These are phyloP conservation scores for Tephrocybe sp. DNA, from an alignment of 768 basidiomycete genomes.

Conservation along the genomic window DNA sequence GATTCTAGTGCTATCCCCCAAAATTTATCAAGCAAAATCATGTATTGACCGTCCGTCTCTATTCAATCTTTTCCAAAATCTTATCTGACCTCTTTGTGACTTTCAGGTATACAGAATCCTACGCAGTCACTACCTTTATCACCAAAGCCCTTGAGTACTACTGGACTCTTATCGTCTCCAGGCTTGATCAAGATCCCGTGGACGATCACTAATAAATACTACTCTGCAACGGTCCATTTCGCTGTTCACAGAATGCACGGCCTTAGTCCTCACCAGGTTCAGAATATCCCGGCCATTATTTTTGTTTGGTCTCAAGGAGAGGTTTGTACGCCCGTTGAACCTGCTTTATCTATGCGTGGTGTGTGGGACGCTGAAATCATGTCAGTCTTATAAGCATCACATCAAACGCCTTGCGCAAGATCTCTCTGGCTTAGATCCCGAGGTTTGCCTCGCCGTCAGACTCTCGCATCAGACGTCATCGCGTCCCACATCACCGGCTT, in stretches of 20 bases:
- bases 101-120: slow-evolving; percentile 13
- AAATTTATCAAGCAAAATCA: slow-evolving; percentile 21
- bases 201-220: slow-evolving; percentile 82
- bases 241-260: slow-evolving; percentile 46
- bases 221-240: slow-evolving; percentile 76
- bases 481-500: neutral
- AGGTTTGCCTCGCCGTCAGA: slow-evolving; percentile 72
- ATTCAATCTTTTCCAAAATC: neutral
- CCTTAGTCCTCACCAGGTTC: slow-evolving; percentile 39
- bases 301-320: slow-evolving; percentile 71
- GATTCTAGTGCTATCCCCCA: slow-evolving; percentile 31
- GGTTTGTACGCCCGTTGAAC: slow-evolving; percentile 39
- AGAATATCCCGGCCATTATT: slow-evolving; percentile 65
- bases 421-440: slow-evolving; percentile 56
- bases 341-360: slow-evolving; percentile 10
- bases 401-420: slow-evolving; percentile 48
- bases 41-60: slow-evolving; percentile 22
- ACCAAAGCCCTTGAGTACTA: no score
- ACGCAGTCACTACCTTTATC: neutral
- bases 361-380: slow-evolving; percentile 17
- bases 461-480: slow-evolving; percentile 29
- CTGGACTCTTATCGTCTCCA: no score
- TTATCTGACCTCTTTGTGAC: neutral
- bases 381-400: slow-evolving; percentile 60
- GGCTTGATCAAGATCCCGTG: slow-evolving; percentile 50